A percentile compares a stretch with the other conserved stretches of the same genome.
Evolutionary conservation across 2,329 filamentous ascomycete genomes (phyloP).

Genomic region (Chaetomium olivaceum): DNA sequence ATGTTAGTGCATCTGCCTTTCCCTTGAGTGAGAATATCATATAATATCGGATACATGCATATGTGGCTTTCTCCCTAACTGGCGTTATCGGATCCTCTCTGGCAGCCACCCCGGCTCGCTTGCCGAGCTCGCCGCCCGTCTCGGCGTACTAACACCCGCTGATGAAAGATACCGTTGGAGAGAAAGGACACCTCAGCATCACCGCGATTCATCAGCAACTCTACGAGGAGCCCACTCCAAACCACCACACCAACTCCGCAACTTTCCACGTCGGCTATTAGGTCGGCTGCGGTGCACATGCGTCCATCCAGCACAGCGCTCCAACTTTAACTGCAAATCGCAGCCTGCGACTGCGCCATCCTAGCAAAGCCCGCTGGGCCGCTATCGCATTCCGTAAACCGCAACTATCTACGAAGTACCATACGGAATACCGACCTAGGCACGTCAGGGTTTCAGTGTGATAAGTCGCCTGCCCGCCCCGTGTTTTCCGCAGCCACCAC

Average conservation of each 20-base stretch:
- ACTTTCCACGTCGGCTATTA: not conserved
- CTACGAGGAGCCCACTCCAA: not conserved
- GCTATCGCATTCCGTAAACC: not conserved
- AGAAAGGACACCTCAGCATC: constrained; percentile 32
- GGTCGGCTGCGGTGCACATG: not conserved
- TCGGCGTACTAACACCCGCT: constrained; percentile 8
- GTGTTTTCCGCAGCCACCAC: not conserved
- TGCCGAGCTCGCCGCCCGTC: constrained; percentile 5
- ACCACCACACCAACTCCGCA: not conserved
- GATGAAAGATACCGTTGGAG: constrained; percentile 13
- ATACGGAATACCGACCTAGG: no score
- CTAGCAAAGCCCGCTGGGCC: not conserved
- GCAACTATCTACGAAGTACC: not conserved
- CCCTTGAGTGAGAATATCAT: not conserved
- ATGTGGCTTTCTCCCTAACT: constrained; percentile 1
- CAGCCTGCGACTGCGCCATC: constrained; percentile 6
- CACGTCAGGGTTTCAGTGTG: not conserved
- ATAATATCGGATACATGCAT: constrained; percentile 20
- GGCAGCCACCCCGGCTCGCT: not conserved
- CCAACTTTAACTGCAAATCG: constrained; percentile 8
- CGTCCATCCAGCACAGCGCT: not conserved
- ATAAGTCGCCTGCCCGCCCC: not conserved
- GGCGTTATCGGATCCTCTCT: not conserved
- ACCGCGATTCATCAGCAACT: not conserved
- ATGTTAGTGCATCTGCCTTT: not conserved